A percentile compares a stretch with the other conserved stretches of the same genome.
phyloP scores from a whole-genome alignment of 495 filamentous ascomycete species.

The Penicillium alfredii region DNA sequence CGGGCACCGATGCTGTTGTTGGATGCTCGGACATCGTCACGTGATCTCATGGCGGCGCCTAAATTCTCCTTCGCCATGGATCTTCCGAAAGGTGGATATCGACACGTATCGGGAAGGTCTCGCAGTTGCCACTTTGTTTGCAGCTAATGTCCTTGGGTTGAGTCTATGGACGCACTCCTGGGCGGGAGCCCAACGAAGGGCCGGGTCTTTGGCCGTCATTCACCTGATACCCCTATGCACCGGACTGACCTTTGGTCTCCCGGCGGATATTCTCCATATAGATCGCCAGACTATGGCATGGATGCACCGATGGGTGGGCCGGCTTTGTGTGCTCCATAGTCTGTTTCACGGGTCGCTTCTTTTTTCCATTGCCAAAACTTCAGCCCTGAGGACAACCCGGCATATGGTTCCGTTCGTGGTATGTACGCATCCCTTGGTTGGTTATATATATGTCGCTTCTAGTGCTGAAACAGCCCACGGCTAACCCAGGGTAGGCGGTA shows the following conservation, averaged over 20 bases:
- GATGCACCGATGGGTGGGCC: slow-evolving; percentile 7
- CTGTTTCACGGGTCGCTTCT: slow-evolving; percentile 6
- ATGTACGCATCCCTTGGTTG: no score
- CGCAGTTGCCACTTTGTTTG: background rate
- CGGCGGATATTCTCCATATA: slow-evolving; percentile 6
- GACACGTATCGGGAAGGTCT: background rate
- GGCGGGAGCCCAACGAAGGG: background rate
- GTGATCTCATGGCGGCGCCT: background rate
- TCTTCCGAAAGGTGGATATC: background rate
- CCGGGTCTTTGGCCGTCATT: slow-evolving; percentile 6
- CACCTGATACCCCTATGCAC: slow-evolving; percentile 8
- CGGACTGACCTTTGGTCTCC: slow-evolving; percentile 8
- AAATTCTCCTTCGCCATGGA: background rate
- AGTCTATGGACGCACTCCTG: background rate
- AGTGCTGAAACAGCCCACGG: no score
- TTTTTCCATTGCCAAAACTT: background rate
- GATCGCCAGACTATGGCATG: slow-evolving; percentile 3
- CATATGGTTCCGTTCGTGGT: background rate
- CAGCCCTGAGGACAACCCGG: background rate
- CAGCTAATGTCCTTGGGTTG: background rate
- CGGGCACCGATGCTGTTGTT: background rate
- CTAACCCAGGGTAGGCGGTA: no score
- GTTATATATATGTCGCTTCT: no score
- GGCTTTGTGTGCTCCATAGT: slow-evolving; percentile 4
- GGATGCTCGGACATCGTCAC: background rate